phyloP scores from a whole-genome alignment of 1,284 basidiomycete species.

The Ganoderma leucocontextum region DNA sequence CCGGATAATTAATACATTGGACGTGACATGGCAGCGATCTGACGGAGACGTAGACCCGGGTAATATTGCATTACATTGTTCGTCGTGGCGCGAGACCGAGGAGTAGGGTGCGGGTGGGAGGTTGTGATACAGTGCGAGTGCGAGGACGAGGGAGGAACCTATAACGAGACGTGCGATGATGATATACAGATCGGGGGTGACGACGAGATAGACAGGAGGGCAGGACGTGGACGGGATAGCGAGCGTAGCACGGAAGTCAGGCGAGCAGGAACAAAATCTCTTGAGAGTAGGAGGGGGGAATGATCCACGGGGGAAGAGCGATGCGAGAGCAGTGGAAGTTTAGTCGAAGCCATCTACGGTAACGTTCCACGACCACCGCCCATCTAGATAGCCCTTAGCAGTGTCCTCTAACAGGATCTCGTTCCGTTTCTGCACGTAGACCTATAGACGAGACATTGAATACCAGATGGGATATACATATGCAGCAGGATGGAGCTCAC shows the following conservation, averaged over 20 bases:
- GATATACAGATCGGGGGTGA: background rate
- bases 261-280: background rate
- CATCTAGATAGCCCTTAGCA: constrained; percentile 89
- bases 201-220: background rate
- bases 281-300: background rate
- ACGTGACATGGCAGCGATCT: background rate
- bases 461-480: constrained; percentile 16
- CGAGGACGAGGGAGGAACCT: background rate
- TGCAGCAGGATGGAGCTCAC: constrained; percentile 50
- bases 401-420: constrained; percentile 97
- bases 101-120: background rate
- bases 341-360: constrained; percentile 68
- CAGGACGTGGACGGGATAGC: background rate
- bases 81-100: background rate
- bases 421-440: constrained; percentile 97
- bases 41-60: background rate
- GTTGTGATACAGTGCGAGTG: constrained; percentile 3
- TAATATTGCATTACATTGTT: constrained; percentile 14
- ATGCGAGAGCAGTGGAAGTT: constrained; percentile 15
- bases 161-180: background rate
- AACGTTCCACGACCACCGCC: constrained; percentile 82
- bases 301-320: background rate
- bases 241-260: constrained; percentile 8
- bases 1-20: constrained; percentile 4
- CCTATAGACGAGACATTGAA: constrained; percentile 49